phyloP scores from a whole-genome alignment of 108 stramenopile species.

The Nitzschia inconspicua region DNA sequence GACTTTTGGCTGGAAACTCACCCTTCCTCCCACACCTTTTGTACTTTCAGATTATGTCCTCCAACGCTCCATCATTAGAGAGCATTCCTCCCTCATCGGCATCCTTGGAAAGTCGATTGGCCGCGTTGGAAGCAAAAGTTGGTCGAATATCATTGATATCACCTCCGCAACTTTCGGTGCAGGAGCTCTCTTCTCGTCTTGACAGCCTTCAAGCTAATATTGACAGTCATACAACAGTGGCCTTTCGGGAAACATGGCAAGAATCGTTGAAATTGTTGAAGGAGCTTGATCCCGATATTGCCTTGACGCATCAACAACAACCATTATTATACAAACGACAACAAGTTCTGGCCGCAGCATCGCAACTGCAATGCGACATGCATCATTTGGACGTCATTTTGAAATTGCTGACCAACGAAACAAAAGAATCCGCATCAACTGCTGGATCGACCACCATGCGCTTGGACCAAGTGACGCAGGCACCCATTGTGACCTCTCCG shows the following conservation, averaged over 20 bases:
- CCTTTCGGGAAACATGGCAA: slow-evolving; percentile 3
- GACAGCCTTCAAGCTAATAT: neutral
- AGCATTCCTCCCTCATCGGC: too few species aligned
- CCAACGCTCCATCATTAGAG: too few species aligned
- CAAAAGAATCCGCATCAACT: neutral
- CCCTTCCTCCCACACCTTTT: too few species aligned
- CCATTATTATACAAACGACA: slow-evolving; percentile 62
- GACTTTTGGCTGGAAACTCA: too few species aligned
- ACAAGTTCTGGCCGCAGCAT: slow-evolving; percentile 58
- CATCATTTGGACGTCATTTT: slow-evolving; percentile 44
- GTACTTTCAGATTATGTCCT: too few species aligned
- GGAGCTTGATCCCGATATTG: slow-evolving; percentile 47
- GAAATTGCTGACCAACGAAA: slow-evolving; percentile 28
- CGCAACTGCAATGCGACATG: slow-evolving; percentile 51
- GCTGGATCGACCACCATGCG: neutral
- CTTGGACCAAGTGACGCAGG: slow-evolving; percentile 45
- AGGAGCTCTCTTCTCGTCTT: too few species aligned
- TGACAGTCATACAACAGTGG: neutral
- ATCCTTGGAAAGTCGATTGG: slow-evolving; percentile 21
- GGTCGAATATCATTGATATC: too few species aligned
- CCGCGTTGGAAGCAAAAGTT: slow-evolving; percentile 24
- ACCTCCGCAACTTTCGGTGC: too few species aligned
- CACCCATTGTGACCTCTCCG: slow-evolving; percentile 53
- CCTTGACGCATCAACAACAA: slow-evolving; percentile 47
- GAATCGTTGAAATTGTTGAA: slow-evolving; percentile 21